Evolutionary conservation across 108 stramenopile species (phyloP).

Genomic region (Cyclotella distinguenda): DNA sequence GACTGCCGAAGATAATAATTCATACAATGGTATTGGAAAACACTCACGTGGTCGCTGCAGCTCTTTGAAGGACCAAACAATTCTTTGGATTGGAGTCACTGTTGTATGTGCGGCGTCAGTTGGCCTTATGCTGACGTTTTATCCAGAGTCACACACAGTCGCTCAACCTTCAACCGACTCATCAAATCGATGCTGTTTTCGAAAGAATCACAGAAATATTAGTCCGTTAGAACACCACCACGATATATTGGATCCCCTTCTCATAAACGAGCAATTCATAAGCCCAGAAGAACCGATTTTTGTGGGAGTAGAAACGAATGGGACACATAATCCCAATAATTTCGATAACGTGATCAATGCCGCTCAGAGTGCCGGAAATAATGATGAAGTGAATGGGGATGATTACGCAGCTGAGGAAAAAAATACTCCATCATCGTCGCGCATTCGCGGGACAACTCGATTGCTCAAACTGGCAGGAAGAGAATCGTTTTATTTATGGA

Average conservation of each 20-base stretch:
- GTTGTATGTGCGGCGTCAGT: slow-evolving; percentile 49
- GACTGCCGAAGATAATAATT: slow-evolving; percentile 17
- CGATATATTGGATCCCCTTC: slow-evolving; percentile 1
- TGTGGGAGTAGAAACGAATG: neutral
- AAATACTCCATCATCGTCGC: no score
- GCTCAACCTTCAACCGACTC: neutral
- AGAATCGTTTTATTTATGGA: slow-evolving; percentile 72
- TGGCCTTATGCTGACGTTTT: slow-evolving; percentile 66
- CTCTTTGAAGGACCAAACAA: slow-evolving; percentile 35
- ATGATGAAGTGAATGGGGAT: slow-evolving; percentile 1
- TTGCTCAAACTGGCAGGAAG: slow-evolving; percentile 75
- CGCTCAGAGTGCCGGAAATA: neutral
- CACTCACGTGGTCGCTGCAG: slow-evolving; percentile 21
- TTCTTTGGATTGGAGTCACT: slow-evolving; percentile 53
- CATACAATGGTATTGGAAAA: slow-evolving; percentile 9
- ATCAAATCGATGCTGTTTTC: slow-evolving; percentile 7
- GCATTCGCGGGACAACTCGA: slow-evolving; percentile 72
- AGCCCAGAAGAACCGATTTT: neutral
- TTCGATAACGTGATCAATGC: neutral
- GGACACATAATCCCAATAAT: neutral
- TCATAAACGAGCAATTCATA: neutral
- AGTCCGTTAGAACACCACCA: neutral
- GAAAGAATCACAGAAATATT: neutral
- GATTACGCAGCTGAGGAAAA: slow-evolving; percentile 2
- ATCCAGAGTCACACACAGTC: slow-evolving; percentile 32